phyloP scores from a whole-genome alignment of 116 monocot species.

The Cymodocea nodosa region DNA sequence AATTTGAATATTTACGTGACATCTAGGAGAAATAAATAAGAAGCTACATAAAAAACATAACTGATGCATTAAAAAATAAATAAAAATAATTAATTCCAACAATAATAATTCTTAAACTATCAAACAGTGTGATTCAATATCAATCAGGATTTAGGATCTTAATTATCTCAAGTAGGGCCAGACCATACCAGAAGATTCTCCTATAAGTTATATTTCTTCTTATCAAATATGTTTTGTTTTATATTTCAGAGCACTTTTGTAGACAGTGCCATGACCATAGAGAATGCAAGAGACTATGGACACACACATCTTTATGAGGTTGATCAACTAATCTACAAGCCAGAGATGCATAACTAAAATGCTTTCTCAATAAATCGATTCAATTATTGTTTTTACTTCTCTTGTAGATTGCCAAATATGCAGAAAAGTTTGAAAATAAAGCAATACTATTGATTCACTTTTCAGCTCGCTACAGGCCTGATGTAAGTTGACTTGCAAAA shows the following conservation, averaged over 20 bases:
- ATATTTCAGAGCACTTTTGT: constrained; percentile 74
- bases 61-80: too few species aligned
- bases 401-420: constrained; percentile 43
- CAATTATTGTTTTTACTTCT: neutral
- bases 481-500: constrained; percentile 27
- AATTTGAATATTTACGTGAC: too few species aligned
- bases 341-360: neutral
- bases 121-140: too few species aligned
- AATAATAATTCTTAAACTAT: too few species aligned
- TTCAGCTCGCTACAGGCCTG: constrained; percentile 64
- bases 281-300: constrained; percentile 83
- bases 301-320: constrained; percentile 94
- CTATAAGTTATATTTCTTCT: neutral
- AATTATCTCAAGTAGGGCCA: too few species aligned
- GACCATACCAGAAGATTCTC: too few species aligned
- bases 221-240: neutral
- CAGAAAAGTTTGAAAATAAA: constrained; percentile 66
- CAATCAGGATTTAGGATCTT: too few species aligned
- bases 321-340: neutral
- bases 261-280: constrained; percentile 45
- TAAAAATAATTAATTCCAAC: too few species aligned
- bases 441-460: constrained; percentile 90
- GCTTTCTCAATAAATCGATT: constrained; percentile 1
- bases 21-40: too few species aligned
- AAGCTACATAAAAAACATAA: too few species aligned